Conservation (phyloP, 208 protist species). For the Trichomonas gallinae region DNA sequence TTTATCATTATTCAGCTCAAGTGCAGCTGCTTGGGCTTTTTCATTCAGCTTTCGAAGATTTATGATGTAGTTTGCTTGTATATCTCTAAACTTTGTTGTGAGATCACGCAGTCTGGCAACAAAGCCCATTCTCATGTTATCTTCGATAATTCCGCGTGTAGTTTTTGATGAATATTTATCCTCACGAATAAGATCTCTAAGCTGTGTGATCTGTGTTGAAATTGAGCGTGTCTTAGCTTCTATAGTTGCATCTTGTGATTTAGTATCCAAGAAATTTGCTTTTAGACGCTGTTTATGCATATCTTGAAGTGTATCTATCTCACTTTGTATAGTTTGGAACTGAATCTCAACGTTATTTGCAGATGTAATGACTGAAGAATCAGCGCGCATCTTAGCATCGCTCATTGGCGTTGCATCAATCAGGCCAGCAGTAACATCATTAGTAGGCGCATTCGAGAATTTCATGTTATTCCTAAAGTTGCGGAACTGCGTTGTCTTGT, state of each 20-base stretch:
- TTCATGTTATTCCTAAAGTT: background rate
- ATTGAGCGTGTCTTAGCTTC: background rate
- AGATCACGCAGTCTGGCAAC: background rate
- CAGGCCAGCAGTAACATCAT: background rate
- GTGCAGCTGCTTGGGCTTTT: too few species aligned
- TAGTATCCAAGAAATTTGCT: background rate
- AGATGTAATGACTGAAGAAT: background rate
- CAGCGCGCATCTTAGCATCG: background rate
- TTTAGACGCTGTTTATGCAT: background rate
- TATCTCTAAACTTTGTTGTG: background rate
- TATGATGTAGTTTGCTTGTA: background rate
- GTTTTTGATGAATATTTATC: background rate
- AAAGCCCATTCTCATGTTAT: background rate
- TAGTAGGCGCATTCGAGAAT: background rate
- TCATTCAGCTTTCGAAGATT: background rate
- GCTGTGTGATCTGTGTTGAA: background rate
- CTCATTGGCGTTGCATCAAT: background rate
- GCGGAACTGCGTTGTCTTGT: background rate
- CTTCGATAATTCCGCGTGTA: background rate
- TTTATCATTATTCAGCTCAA: background rate
- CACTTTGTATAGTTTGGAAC: background rate
- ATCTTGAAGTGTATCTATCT: background rate
- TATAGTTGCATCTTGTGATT: background rate
- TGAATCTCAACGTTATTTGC: background rate
- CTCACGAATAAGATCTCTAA: background rate